Base-by-base conservation (phyloP, 2,329 filamentous ascomycete species). In the Apiospora malaysiana region DNA sequence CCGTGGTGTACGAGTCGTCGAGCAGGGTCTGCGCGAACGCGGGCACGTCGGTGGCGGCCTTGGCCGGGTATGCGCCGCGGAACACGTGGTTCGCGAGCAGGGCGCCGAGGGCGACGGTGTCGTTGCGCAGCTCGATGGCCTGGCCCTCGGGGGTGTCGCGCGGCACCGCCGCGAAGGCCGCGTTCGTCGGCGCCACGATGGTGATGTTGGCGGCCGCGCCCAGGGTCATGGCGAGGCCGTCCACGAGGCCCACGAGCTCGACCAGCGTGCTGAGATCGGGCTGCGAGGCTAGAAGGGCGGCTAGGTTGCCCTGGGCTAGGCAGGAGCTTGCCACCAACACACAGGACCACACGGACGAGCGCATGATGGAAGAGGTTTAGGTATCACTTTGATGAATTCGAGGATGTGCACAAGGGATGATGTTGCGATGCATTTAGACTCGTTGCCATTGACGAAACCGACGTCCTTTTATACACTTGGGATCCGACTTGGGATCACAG, bases 131-230 rank as follows among this genome's bases (percentile, higher is more conserved):
- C 42, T 68, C 66, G 45, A 68, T 21, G 45, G 66, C 66, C 45
- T 49, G 25, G 9, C 79, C 79, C 63, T 81, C 79, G 0, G 79
- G 78, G 21, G 78, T 77, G 42, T 81, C 75, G 0, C 76, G 72
- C 6, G 80, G 79, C 8, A 82, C 77, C 1, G 5, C 32, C 16
- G 25, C 32, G 9, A 82, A 81, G 8, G 81, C 81, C 1, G 77
- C 70, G 73, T 82, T 81, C 18, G 78, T 80, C 4, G 81, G 80
- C 0, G 81, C 80, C 25, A 81, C 76, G 71, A 79, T 82, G 70
- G 77, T 42, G 67, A 80, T 79, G 72, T 82, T 81, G 45, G 73
- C 76, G 1, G 78, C 75, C 21, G 75, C 73, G 14, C 76, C 73
- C 9, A 82, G 77, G 18, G 74, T 77, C 25, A 81, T 77, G 5